Conservation (phyloP, 1,284 basidiomycete genomes). For the Dichomitus squalens region DNA sequence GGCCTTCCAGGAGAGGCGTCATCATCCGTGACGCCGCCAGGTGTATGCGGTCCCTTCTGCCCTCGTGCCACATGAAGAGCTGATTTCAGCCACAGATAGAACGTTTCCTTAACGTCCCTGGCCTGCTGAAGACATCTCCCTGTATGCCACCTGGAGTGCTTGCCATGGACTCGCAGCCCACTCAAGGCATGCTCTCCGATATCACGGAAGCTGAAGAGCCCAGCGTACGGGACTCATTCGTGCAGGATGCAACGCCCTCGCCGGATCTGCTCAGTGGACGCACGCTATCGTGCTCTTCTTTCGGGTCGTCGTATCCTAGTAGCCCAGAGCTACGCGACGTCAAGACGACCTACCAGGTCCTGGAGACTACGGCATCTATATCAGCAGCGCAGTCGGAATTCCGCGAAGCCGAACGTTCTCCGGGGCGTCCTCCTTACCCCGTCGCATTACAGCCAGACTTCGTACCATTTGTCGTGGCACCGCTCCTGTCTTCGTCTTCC, state of each 20-base stretch:
- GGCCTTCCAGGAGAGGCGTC: background rate
- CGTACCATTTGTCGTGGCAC: background rate
- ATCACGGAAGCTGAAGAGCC: slow-evolving; percentile 18
- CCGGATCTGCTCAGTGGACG: no score
- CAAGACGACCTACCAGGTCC: background rate
- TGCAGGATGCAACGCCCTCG: background rate
- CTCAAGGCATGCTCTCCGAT: slow-evolving; percentile 12
- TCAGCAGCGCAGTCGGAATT: background rate
- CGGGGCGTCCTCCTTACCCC: background rate
- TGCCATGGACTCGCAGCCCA: background rate
- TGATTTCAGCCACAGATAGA: background rate
- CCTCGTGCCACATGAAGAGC: background rate
- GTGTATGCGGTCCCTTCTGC: background rate
- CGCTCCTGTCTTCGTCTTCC: background rate
- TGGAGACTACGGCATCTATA: background rate
- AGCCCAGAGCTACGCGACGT: background rate
- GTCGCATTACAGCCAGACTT: background rate
- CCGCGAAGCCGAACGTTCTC: background rate
- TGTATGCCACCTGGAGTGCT: background rate
- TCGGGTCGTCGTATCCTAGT: slow-evolving; percentile 23
- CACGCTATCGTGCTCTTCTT: slow-evolving; percentile 20
- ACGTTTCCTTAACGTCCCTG: background rate
- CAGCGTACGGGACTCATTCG: background rate
- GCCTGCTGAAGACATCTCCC: background rate
- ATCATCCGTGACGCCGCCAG: background rate